These are phyloP conservation scores for Aspergillus sp. DNA, from an alignment of 2,329 filamentous ascomycete species.

Conservation along the genomic window DNA sequence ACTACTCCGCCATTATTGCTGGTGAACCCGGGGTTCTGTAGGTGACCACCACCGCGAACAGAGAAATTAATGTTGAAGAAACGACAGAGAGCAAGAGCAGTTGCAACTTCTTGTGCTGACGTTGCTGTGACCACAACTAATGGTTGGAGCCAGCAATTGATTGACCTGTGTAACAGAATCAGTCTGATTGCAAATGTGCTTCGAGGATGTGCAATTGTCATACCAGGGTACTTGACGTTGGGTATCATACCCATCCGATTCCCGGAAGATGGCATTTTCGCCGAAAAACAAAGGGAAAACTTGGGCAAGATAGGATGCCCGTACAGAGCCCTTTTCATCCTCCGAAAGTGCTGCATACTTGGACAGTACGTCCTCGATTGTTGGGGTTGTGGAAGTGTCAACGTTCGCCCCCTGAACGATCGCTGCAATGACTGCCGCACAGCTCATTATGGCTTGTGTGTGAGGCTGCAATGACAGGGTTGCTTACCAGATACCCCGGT, in stretches of 20 bases:
- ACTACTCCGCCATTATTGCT: constrained; percentile 43
- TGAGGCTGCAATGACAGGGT: background rate
- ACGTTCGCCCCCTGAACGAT: background rate
- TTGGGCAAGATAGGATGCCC: background rate
- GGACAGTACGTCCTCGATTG: background rate
- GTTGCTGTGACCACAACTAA: constrained; percentile 8
- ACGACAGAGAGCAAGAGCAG: constrained; percentile 1
- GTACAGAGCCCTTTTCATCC: background rate
- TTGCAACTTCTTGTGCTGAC: constrained; percentile 3
- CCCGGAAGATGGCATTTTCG: background rate
- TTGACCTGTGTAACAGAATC: constrained; percentile 1
- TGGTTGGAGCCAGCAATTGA: constrained; percentile 14
- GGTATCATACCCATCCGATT: background rate
- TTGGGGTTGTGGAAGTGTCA: background rate
- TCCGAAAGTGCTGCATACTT: background rate
- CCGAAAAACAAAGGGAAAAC: background rate
- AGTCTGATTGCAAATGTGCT: background rate
- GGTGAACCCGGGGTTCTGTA: constrained; percentile 18
- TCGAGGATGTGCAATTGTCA: background rate
- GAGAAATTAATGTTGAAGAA: constrained; percentile 8
- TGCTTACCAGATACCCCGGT: background rate
- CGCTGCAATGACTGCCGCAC: background rate
- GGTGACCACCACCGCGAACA: constrained; percentile 15
- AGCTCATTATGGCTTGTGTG: background rate
- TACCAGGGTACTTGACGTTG: background rate